phyloP scores from a whole-genome alignment of 352 stramenopile species.

The Lagenidium sp. region DNA sequence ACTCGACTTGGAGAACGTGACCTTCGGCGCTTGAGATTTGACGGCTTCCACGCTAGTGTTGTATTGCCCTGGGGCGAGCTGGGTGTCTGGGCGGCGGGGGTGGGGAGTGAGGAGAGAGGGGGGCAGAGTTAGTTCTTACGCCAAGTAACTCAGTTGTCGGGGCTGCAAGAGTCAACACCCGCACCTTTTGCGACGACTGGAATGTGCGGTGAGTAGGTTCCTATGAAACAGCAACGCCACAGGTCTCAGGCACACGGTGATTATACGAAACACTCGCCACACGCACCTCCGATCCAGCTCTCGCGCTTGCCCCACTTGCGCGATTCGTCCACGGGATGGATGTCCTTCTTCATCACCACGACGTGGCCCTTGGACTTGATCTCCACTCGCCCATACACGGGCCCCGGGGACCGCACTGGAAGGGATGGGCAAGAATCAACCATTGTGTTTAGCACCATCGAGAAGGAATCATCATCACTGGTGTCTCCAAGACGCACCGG shows the following conservation, averaged over 20 bases:
- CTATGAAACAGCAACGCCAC: too few relatives aligned
- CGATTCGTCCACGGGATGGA: conserved; percentile 48
- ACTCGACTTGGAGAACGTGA: conserved; percentile 70
- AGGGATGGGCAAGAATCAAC: neutral
- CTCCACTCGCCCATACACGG: conserved; percentile 60
- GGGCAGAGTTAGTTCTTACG: neutral
- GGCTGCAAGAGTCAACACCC: neutral
- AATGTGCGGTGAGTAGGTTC: conserved; percentile 37
- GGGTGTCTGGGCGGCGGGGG: conserved; percentile 35
- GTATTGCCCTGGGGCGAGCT: conserved; percentile 59
- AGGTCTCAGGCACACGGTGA: too few relatives aligned
- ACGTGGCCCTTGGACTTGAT: conserved; percentile 45
- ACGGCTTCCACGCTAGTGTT: conserved; percentile 57
- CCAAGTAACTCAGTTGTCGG: neutral
- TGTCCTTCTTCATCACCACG: conserved; percentile 70
- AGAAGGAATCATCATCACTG: too few relatives aligned
- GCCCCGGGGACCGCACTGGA: conserved; percentile 52
- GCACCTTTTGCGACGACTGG: conserved; percentile 50
- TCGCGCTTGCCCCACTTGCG: conserved; percentile 68
- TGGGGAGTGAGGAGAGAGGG: too few relatives aligned
- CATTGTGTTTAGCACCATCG: too few relatives aligned
- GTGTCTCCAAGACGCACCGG: too few relatives aligned
- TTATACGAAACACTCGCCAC: too few relatives aligned
- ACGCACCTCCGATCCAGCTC: conserved; percentile 63
- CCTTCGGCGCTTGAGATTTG: conserved; percentile 47